These are phyloP conservation scores for Lentinula detonsa DNA, from an alignment of 768 basidiomycete genomes.

Conservation along the genomic window DNA sequence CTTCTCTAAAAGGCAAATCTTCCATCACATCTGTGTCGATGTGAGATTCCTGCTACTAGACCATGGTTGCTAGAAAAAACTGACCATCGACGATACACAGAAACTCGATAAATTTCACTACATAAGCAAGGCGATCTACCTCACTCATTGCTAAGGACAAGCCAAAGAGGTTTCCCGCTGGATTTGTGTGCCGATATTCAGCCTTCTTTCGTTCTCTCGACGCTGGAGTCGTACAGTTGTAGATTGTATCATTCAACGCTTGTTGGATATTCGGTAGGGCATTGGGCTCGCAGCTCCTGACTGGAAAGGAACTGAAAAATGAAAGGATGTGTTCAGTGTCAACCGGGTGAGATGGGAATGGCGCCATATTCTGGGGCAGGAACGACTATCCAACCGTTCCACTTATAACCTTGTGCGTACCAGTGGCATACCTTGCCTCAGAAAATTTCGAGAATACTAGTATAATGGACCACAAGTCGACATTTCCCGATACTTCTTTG, in stretches of 20 bases:
- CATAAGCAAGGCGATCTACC: conserved; percentile 15
- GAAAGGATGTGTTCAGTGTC: not conserved
- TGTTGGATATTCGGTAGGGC: not conserved
- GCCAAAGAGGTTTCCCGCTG: conserved; percentile 15
- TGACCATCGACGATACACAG: conserved; percentile 19
- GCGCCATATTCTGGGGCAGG: not conserved
- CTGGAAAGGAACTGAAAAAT: conserved; percentile 2
- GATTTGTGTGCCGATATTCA: conserved; percentile 14
- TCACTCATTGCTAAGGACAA: conserved; percentile 14
- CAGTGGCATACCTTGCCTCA: too few species aligned
- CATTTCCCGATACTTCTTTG: too few species aligned
- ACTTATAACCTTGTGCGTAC: too few species aligned
- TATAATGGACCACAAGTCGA: too few species aligned
- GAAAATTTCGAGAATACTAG: too few species aligned
- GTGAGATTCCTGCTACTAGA: too few species aligned
- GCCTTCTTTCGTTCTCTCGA: conserved; percentile 14
- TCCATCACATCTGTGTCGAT: conserved; percentile 15
- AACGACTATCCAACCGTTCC: too few species aligned
- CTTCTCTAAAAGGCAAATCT: conserved; percentile 15
- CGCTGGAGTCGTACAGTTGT: not conserved
- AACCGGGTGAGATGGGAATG: conserved; percentile 4
- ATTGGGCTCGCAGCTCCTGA: not conserved
- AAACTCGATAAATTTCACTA: conserved; percentile 16
- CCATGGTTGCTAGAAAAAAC: not conserved
- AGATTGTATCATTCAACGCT: not conserved